These are phyloP conservation scores for Trichoderma hamatum DNA, from an alignment of 2,329 filamentous ascomycete species.

Conservation along the genomic window DNA sequence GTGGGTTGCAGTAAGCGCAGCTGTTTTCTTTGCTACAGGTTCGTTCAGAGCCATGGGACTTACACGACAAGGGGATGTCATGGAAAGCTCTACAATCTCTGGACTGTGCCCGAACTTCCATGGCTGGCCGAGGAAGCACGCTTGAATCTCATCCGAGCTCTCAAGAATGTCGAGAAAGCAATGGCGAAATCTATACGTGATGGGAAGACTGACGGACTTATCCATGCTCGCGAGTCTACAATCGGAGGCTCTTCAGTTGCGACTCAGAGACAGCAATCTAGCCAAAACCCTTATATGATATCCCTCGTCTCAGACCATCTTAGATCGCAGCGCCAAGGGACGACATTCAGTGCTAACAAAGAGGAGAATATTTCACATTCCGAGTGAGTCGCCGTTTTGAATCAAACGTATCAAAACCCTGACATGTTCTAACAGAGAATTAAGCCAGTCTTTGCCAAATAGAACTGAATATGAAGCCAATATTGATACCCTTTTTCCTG, in stretches of 20 bases:
- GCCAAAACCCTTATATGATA: neutral
- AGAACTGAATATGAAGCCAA: neutral
- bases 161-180: neutral
- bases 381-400: neutral
- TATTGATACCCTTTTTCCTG: neutral
- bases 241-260: constrained; percentile 7
- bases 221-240: neutral
- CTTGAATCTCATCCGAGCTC: neutral
- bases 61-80: constrained; percentile 15
- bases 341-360: neutral
- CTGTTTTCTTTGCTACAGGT: constrained; percentile 10
- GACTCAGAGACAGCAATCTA: neutral
- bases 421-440: neutral
- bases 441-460: neutral
- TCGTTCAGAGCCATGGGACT: neutral
- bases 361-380: neutral
- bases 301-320: neutral
- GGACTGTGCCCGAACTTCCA: neutral
- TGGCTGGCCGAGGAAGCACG: neutral
- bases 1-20: constrained; percentile 19
- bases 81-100: constrained; percentile 15
- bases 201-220: neutral
- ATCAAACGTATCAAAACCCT: neutral
- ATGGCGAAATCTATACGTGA: neutral
- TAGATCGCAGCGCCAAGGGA: neutral